These are phyloP conservation scores for Cornus suecica DNA, from an alignment of 148 eudicot genomes.

Conservation along the genomic window DNA sequence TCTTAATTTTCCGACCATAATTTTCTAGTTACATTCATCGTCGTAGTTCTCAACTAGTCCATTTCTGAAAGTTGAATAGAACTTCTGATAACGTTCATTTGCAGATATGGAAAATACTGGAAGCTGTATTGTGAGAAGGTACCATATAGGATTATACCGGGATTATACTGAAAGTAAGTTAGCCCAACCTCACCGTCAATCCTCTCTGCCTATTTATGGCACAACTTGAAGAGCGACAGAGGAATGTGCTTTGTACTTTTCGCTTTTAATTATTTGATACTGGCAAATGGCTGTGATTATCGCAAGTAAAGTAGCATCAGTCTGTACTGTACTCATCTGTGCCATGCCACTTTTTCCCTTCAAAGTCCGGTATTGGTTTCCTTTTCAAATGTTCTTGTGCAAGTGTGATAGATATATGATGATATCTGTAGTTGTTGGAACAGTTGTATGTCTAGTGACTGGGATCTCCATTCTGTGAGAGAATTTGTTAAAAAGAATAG, in stretches of 20 bases:
- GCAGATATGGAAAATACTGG: constrained; percentile 98
- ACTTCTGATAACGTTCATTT: constrained; percentile 2
- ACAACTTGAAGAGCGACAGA: background rate
- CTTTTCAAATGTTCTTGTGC: no score
- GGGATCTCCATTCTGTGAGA: no score
- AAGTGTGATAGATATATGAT: no score
- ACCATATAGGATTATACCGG: constrained; percentile 76
- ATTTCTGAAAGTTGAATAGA: background rate
- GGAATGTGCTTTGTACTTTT: background rate
- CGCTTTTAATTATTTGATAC: background rate
- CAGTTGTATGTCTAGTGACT: no score
- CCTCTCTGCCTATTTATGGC: constrained; percentile 1
- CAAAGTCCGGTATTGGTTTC: no score
- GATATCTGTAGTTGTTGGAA: no score
- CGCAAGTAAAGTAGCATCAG: no score
- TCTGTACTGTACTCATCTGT: no score
- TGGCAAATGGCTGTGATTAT: no score
- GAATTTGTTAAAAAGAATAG: no score
- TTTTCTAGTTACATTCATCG: background rate
- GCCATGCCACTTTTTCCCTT: no score
- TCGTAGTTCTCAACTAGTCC: background rate
- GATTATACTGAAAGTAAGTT: constrained; percentile 53
- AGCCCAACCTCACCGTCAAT: constrained; percentile 10
- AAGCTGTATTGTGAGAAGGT: constrained; percentile 84
- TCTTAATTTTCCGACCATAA: background rate